Base-by-base conservation (phyloP, 2,329 filamentous ascomycete genomes). In the Chaetomium sp. region DNA sequence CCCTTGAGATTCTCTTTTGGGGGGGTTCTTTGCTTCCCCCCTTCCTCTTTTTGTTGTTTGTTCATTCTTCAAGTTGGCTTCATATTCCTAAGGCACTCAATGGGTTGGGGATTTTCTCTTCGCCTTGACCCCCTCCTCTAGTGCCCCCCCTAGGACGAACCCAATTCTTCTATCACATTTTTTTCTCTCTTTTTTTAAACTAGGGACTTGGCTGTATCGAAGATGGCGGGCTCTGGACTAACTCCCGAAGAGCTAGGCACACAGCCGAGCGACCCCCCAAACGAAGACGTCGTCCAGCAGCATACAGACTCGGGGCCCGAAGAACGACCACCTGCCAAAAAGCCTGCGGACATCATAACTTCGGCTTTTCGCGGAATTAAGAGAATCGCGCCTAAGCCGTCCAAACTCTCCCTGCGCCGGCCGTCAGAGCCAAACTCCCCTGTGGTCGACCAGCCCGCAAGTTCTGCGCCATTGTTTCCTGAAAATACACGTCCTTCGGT, bases 281-380 rank as follows among this genome's bases (percentile, higher is more conserved):
- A 60, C 54, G 61, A 60, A 27, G 19, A 27, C 19, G 19, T 27
- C 55, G 61, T 66, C 61, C 71, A 71, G 54, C 71, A 69, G 54
- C 71, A 73, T 61, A 74, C 75, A 62, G 76, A 79, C 57, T 72
- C 73, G 56, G 72, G 76, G 55, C 65, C 69, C 61, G 76, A 79
- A 61, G 69, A 67, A 54, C 62, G 63, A 64, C 59, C 68, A 62
- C 56, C 70, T 62, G 58, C 65, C 60, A 69, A 74, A 66, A 73
- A 75, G 0, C 64, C 75, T 27, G 72, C 77, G 58, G 77, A 80
- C 53, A 68, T 79, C 56, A 64, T 81, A 53, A 75, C 76, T 46
- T 76, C 76, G 61, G 76, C 79, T 61, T 79, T 79, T 64, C 76
- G 77, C 60, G 76, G 76, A 59, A 70, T 80, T 60, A 76, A 72